Evolutionary conservation across 257 asterid species (phyloP), one percentile per base, ranked within the genome.

Genomic region (Rauvolfia tetraphylla): DNA sequence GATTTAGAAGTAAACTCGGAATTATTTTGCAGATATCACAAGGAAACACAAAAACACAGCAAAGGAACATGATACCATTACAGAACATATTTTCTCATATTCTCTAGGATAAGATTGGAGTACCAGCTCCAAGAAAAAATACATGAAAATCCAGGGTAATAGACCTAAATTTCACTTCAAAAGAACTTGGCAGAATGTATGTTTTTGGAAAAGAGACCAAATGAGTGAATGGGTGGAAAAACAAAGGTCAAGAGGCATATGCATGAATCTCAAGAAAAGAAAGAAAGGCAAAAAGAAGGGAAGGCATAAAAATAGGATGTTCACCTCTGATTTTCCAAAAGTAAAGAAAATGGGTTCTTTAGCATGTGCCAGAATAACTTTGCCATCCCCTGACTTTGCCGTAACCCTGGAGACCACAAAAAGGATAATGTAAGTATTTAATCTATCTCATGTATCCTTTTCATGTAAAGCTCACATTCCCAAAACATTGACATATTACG

Each of bases 281-380:
- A 41, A 0, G 7, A 15, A 71, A 38, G 51, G 10, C 8, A 53
- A 0, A 31, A 34, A 15, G 61, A 25, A 17, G 15, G 56, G 38
- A 23, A 42, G 67, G 33, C n/a, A 29, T 34, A 76, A 70, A 77
- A 51, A 67, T 51, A 71, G 2, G 54, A 68, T 67, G 67, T 78
- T 79, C 41, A 89, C 99, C 96, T 95, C 97, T 66, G 95, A 89
- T 85, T 90, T 93, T 75, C 99, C 99, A 65, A 90, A 89, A 46
- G 98, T 95, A 81, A 95, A 95, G 82, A 77, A 82, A 75, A 89
- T 82, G 9, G 99, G 99, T 71, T 90, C 97, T 63, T 86, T 75
- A 7, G 91, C 85, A 78, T 78, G 89, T n/a, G 91, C 83, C 70
- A 85, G 73, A 31, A 91, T 79, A 76, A 87, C 36, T 84, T 88